Evolutionary conservation across 2,329 filamentous ascomycete species (phyloP), one percentile per base, ranked within the genome.

Genomic region (Fusarium phyllophilum): DNA sequence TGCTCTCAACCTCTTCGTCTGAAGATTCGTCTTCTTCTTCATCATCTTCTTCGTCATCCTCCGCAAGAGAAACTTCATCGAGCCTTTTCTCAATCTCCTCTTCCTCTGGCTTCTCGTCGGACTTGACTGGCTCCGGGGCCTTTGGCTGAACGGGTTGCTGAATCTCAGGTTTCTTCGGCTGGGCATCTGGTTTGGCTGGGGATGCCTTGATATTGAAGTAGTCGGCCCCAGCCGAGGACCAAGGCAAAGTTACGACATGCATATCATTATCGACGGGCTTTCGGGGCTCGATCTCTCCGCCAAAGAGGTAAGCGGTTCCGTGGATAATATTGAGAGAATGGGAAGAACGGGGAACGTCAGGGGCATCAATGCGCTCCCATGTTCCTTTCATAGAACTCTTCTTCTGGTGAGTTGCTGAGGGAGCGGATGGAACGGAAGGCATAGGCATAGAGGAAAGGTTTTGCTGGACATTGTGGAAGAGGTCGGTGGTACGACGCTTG

Each of bases 231-330:
- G 88, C 87, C 68, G 84, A 85, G 80, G 86, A 89, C 74, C 86
- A 88, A 10, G 89, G 88, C 29, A 94, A 83, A 2, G 86, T 86
- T 52, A 96, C 78, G 60, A 90, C 83, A 79, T 95, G 91, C 80
- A 96, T 87, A 75, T 90, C 86, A 78, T 94, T 94, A 82, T 95
- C 93, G 63, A 92, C 87, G 12, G 92, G 91, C 78, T 93, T 84
- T 54, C 90, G 86, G 7, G 92, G 87, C 51, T 85, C 83, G 65
- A 91, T 82, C 81, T 96, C 94, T 74, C 94, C 94, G 68, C 94
- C 94, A 78, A 95, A 97, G 77, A 97, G 86, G 81, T 90, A 92
- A 46, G 88, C 87, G 44, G 83, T 83, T 33, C 86, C 83, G 39
- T 83, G 83, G 52, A 91, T 80, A 51, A 92, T 86, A 48, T 93